phyloP scores from a whole-genome alignment of 1,284 basidiomycete species.

The Microbotryum silenes-acaulis region DNA sequence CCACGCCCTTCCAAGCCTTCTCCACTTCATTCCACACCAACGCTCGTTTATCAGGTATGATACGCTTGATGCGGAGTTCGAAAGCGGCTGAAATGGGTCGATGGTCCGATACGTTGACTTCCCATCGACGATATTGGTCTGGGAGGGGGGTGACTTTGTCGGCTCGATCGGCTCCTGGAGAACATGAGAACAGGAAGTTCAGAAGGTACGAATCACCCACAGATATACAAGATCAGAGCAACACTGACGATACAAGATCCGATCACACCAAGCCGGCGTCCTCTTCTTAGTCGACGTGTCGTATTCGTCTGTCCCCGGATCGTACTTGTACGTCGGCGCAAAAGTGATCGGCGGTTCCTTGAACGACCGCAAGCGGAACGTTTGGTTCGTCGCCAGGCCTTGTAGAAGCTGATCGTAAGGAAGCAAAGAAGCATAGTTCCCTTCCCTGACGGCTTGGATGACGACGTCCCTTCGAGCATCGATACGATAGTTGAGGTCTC shows the following conservation, averaged over 20 bases:
- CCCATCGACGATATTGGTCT: constrained; percentile 56
- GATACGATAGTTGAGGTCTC: constrained; percentile 88
- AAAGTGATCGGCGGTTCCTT: constrained; percentile 73
- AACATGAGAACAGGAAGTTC: background rate
- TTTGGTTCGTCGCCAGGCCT: constrained; percentile 72
- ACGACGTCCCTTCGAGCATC: constrained; percentile 79
- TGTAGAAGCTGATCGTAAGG: constrained; percentile 81
- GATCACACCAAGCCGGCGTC: constrained; percentile 96
- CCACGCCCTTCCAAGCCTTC: constrained; percentile 27
- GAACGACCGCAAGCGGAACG: constrained; percentile 76
- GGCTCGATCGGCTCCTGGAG: constrained; percentile 15
- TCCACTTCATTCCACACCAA: constrained; percentile 41
- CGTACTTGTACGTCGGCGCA: constrained; percentile 58
- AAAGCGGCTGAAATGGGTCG: constrained; percentile 77
- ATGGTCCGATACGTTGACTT: constrained; percentile 71
- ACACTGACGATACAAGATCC: constrained; percentile 57
- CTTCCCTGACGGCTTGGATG: constrained; percentile 52
- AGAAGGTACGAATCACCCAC: too few species aligned
- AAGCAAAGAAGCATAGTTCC: constrained; percentile 52
- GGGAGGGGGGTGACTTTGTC: constrained; percentile 17
- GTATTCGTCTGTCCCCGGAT: constrained; percentile 63
- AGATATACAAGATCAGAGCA: too few species aligned
- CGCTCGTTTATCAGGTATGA: constrained; percentile 54
- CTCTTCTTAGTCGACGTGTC: constrained; percentile 94
- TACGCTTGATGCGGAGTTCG: constrained; percentile 53